A percentile compares a stretch with the other conserved stretches of the same genome.
These are phyloP conservation scores for Podaxis sp. DNA, from an alignment of 768 basidiomycete species.

Conservation along the genomic window DNA sequence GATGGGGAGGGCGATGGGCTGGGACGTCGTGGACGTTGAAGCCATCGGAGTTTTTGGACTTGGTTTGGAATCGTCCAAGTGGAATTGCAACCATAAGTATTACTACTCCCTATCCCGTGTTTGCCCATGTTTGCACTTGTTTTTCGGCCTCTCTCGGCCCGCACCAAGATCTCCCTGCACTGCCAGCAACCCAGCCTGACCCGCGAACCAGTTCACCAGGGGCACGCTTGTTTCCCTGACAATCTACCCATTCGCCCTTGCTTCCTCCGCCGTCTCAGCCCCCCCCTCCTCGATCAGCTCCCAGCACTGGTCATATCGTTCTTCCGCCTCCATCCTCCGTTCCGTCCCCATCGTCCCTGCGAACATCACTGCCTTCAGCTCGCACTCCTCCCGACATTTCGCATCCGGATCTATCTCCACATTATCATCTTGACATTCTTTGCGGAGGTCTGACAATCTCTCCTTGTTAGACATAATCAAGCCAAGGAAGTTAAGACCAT, in stretches of 20 bases:
- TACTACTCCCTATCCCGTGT: neutral
- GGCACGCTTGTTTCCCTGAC: neutral
- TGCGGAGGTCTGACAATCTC: too few species aligned
- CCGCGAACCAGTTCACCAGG: slow-evolving; percentile 7
- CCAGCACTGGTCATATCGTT: neutral
- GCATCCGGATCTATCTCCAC: neutral
- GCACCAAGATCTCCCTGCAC: neutral
- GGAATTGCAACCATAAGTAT: neutral
- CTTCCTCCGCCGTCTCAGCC: neutral
- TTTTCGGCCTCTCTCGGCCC: slow-evolving; percentile 7
- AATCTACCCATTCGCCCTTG: neutral
- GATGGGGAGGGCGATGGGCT: slow-evolving; percentile 48
- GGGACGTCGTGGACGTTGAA: slow-evolving; percentile 30
- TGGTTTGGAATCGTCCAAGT: neutral
- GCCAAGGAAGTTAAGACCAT: neutral
- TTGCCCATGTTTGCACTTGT: slow-evolving; percentile 3
- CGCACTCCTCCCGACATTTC: neutral
- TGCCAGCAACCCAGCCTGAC: neutral
- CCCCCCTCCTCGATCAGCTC: neutral
- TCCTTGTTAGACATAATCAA: neutral
- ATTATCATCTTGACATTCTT: too few species aligned
- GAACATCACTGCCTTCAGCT: neutral
- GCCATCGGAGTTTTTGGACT: slow-evolving; percentile 12
- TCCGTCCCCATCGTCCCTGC: slow-evolving; percentile 8
- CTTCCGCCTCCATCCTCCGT: slow-evolving; percentile 1